These are phyloP conservation scores for Carpinus fangiana DNA, from an alignment of 306 rosid genomes.

Conservation along the genomic window DNA sequence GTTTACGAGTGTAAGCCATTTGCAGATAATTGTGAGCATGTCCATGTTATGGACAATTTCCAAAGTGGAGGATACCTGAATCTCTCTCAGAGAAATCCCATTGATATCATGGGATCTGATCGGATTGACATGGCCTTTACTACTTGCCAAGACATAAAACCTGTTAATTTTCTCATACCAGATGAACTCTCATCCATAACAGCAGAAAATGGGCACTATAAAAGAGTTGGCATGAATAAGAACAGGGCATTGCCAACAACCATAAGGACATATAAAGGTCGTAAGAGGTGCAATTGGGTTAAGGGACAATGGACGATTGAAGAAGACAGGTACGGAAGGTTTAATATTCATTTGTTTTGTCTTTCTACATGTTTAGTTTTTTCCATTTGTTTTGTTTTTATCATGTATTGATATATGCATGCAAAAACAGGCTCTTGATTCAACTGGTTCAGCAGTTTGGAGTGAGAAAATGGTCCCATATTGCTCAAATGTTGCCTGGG, in stretches of 20 bases:
- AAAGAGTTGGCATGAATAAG: constrained; percentile 38
- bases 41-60: constrained; percentile 59
- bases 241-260: constrained; percentile 33
- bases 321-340: constrained; percentile 72
- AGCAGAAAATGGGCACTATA: constrained; percentile 43
- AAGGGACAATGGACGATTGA: constrained; percentile 93
- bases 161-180: constrained; percentile 53
- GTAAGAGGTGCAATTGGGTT: constrained; percentile 57
- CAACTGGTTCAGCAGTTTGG: constrained; percentile 81
- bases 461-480: constrained; percentile 91
- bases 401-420: neutral
- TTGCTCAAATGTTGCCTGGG: constrained; percentile 84
- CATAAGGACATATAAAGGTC: constrained; percentile 47
- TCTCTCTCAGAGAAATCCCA: constrained; percentile 40
- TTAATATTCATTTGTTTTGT: neutral
- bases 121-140: constrained; percentile 31
- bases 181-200: constrained; percentile 71
- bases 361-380: neutral
- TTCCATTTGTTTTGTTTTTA: neutral
- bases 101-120: constrained; percentile 38
- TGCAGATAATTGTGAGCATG: constrained; percentile 37
- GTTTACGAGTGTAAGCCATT: constrained; percentile 50
- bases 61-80: constrained; percentile 47
- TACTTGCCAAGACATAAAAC: constrained; percentile 40
- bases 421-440: constrained; percentile 58